Conservation (phyloP, 23 red algal species). For the Agarophyton chilense region DNA sequence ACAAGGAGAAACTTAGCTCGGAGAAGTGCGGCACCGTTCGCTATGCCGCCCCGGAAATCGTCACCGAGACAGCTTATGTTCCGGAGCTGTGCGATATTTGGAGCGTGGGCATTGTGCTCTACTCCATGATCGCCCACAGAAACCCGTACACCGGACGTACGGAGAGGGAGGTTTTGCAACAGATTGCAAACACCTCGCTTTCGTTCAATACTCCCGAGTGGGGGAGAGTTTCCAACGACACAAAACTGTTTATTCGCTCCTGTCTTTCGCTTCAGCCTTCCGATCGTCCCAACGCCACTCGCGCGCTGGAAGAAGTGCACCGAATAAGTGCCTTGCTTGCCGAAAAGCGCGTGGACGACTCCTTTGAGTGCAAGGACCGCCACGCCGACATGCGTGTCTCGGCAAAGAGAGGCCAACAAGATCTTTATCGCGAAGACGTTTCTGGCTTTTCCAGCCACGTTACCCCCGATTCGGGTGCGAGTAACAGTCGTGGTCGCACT, state of each 20-base stretch:
- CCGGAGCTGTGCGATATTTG: slow-evolving; percentile 89
- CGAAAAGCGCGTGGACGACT: not conserved
- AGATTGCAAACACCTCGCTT: slow-evolving; percentile 16
- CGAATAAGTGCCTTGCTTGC: not conserved
- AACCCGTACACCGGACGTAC: slow-evolving; percentile 75
- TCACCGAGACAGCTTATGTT: slow-evolving; percentile 62
- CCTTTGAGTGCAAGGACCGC: not conserved
- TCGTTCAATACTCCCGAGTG: slow-evolving; percentile 46
- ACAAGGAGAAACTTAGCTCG: slow-evolving; percentile 7
- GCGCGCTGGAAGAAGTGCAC: not conserved
- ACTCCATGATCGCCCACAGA: slow-evolving; percentile 77
- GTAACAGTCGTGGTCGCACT: not conserved
- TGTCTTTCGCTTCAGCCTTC: slow-evolving; percentile 3
- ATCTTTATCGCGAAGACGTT: not conserved
- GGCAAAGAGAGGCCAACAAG: not conserved
- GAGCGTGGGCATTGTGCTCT: slow-evolving; percentile 92
- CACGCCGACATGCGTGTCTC: not conserved
- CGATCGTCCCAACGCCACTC: slow-evolving; percentile 32
- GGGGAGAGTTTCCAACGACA: slow-evolving; percentile 41
- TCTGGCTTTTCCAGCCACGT: slow-evolving; percentile 44
- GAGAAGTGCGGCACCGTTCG: slow-evolving; percentile 85
- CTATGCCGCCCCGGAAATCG: slow-evolving; percentile 91
- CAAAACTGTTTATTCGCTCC: slow-evolving; percentile 24
- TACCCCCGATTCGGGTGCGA: not conserved
- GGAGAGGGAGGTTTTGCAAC: slow-evolving; percentile 53